A percentile compares a stretch with the other conserved stretches of the same genome.
Evolutionary conservation across 495 filamentous ascomycete genomes (phyloP).

Genomic region (Penicillium simplicissimum): DNA sequence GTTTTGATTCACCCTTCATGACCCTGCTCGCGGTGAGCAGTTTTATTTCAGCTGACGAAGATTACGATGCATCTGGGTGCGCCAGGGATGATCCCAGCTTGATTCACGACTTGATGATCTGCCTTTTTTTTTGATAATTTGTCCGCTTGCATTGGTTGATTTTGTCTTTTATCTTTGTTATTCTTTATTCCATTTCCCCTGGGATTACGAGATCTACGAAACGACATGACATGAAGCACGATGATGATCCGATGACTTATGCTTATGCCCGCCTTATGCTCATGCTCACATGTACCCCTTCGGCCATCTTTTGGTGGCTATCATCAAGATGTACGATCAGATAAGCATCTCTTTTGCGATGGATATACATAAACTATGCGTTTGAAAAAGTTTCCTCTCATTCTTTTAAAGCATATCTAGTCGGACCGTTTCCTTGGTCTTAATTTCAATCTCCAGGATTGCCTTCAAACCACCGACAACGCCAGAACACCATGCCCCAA

Average conservation of each 20-base stretch:
- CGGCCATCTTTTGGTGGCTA: conserved; percentile 3
- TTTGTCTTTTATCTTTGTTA: neutral
- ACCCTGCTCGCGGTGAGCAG: conserved; percentile 13
- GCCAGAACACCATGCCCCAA: neutral
- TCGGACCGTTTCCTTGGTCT: too few species aligned
- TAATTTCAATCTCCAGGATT: too few species aligned
- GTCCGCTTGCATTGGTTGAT: neutral
- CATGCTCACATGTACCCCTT: conserved; percentile 10
- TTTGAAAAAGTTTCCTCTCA: neutral
- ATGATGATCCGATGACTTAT: conserved; percentile 25
- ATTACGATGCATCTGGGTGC: conserved; percentile 20
- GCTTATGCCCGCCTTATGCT: conserved; percentile 13
- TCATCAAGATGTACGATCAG: conserved; percentile 29
- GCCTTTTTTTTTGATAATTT: conserved; percentile 5
- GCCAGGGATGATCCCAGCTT: too few species aligned
- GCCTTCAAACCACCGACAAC: neutral
- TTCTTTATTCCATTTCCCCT: conserved; percentile 6
- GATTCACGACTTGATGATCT: neutral
- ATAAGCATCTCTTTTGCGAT: conserved; percentile 9
- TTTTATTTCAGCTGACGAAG: conserved; percentile 26
- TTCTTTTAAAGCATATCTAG: too few species aligned
- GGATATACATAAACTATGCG: neutral
- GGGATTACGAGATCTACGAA: conserved; percentile 15
- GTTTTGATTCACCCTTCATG: conserved; percentile 10
- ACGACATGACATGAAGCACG: conserved; percentile 28